phyloP scores from a whole-genome alignment of 1,139 yeast species.

The Geotrichum europaeum region DNA sequence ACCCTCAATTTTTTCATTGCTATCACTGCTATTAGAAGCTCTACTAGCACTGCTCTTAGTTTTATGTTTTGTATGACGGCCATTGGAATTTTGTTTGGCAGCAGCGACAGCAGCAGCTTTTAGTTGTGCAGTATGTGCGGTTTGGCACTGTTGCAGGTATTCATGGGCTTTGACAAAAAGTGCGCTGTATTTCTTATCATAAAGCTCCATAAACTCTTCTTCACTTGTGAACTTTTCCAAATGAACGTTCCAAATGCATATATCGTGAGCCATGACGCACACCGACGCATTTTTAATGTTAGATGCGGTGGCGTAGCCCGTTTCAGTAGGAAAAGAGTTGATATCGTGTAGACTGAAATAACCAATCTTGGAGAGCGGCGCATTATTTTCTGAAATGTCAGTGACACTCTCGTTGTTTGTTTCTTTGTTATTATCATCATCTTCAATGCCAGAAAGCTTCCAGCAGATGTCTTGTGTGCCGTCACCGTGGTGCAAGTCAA shows the following conservation, averaged over 20 bases:
- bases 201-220: constrained; percentile 58
- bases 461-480: constrained; percentile 86
- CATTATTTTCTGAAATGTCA: constrained; percentile 11
- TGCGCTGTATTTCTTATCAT: constrained; percentile 55
- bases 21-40: neutral
- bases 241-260: constrained; percentile 83
- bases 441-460: constrained; percentile 64
- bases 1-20: neutral
- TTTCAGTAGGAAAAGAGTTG: constrained; percentile 80
- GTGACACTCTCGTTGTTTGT: neutral
- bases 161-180: constrained; percentile 64
- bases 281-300: constrained; percentile 73
- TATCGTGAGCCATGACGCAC: constrained; percentile 70
- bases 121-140: constrained; percentile 9
- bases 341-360: constrained; percentile 83
- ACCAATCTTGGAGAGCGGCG: constrained; percentile 43
- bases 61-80: constrained; percentile 24
- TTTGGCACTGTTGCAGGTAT: constrained; percentile 42
- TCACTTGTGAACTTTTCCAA: constrained; percentile 58
- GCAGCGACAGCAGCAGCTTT: constrained; percentile 15
- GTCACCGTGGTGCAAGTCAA: constrained; percentile 89
- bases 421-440: constrained; percentile 22
- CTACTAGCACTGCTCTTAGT: neutral
- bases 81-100: constrained; percentile 24
- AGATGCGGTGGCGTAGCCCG: constrained; percentile 68